Base-by-base conservation (phyloP, 768 basidiomycete genomes). In the Termitomyces eurrhizus region DNA sequence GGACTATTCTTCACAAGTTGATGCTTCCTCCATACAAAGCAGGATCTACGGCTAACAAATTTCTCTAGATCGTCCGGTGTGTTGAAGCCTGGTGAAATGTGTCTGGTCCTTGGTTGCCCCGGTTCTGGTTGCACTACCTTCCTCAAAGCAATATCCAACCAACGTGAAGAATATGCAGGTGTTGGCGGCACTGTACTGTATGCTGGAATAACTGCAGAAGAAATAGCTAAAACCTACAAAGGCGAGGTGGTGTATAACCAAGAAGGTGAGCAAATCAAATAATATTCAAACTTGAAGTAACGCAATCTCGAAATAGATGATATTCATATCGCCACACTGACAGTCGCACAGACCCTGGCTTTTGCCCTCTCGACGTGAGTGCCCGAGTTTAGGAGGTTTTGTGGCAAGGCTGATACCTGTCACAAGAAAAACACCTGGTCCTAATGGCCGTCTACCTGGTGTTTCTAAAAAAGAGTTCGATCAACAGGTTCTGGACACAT, bases 111-210 rank as follows among this genome's bases (percentile, higher is more conserved):
- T 13, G 93, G 93, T 21, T 87, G 90, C 57, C 93, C 93, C 4
- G 90, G 89, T 1, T 82, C 90, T 6, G 93, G 93, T 37, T 95
- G 94, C 69, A 85, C 88, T 0, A 90, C 94, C 0, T 93, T 96
- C 75, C 79, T 96, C 24, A 93, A 92, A 73, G 73, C 86, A 0
- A 87, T 96, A 61, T 83, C 94, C 21, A 93, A 95, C 69, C 81
- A 87, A 62, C 81, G 90, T 4, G 77, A 76, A 8, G 88, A 82
- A 13, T 95, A 83, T 69, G 78, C 83, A 1, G 75, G 66, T 4
- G 83, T 95, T 52, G 69, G 74, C 1, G 92, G 93, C 36, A 78
- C 90, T 14, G 87, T 95, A n/a, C 75, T 81, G 1, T 96, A 95
- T 68, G 91, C 89, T 33, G 93, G 92, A 14, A 90, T 95, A 54